phyloP scores from a whole-genome alignment of 2,329 filamentous ascomycete species.

The Microascus cirrosus region DNA sequence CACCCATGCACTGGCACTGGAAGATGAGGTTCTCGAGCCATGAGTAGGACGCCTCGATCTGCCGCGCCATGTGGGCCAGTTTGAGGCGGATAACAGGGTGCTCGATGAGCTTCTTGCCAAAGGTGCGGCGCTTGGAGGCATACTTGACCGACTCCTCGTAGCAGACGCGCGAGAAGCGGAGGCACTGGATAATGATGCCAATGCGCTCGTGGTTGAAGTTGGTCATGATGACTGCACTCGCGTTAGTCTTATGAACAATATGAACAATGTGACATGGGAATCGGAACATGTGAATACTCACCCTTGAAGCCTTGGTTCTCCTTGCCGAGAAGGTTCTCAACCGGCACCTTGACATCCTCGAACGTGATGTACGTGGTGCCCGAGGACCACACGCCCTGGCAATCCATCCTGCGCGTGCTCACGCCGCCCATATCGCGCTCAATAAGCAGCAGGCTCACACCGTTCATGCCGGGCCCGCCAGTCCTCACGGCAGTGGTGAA shows the following conservation, averaged over 20 bases:
- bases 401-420: constrained; percentile 91
- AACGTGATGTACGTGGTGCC: constrained; percentile 98
- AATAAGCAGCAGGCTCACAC: constrained; percentile 81
- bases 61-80: constrained; percentile 94
- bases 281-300: not conserved
- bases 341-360: constrained; percentile 97
- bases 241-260: constrained; percentile 8
- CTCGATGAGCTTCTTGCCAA: constrained; percentile 92
- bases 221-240: constrained; percentile 72
- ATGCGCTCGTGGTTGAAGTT: constrained; percentile 99
- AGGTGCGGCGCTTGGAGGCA: constrained; percentile 92
- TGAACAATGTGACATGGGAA: too few species aligned
- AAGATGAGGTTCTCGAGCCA: constrained; percentile 95
- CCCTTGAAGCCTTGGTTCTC: constrained; percentile 91
- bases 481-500: constrained; percentile 96
- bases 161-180: constrained; percentile 93
- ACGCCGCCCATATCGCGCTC: constrained; percentile 79
- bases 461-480: constrained; percentile 81
- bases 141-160: constrained; percentile 96
- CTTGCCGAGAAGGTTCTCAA: constrained; percentile 97
- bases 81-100: constrained; percentile 97
- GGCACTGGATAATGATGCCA: constrained; percentile 93
- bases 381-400: constrained; percentile 91
- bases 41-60: constrained; percentile 93
- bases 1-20: constrained; percentile 86